Conservation (phyloP, 768 basidiomycete species). For the Terana coerulea region DNA sequence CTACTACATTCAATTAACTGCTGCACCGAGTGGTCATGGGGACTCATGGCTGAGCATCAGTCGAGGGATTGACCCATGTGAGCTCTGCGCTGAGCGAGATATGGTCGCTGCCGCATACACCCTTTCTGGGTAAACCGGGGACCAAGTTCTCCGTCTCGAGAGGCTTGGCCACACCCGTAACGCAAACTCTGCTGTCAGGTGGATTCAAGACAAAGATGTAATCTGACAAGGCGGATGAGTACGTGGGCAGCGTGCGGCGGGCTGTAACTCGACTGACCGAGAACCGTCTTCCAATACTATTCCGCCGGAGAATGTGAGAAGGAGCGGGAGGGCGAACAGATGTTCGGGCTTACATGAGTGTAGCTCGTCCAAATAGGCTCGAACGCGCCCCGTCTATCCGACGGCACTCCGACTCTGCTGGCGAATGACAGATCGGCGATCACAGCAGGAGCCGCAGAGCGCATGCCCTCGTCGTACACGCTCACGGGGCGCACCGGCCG, state of each 20-base stretch:
- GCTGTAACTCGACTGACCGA: too few relatives aligned
- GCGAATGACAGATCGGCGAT: constrained; percentile 44
- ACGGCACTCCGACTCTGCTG: constrained; percentile 36
- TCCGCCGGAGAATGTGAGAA: constrained; percentile 18
- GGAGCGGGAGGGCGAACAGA: neutral
- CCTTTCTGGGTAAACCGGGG: constrained; percentile 74
- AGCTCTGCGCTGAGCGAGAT: constrained; percentile 73
- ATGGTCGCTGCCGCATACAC: constrained; percentile 85
- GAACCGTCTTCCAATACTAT: constrained; percentile 78
- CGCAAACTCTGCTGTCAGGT: constrained; percentile 25
- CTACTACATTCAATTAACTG: neutral
- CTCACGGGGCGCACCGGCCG: constrained; percentile 46
- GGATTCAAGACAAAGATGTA: constrained; percentile 81
- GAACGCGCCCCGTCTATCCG: constrained; percentile 46
- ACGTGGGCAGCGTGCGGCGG: too few relatives aligned
- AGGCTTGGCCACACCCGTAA: constrained; percentile 59
- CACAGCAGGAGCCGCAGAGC: constrained; percentile 14
- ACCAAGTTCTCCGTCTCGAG: constrained; percentile 55
- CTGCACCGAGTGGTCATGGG: neutral
- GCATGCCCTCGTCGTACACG: constrained; percentile 58
- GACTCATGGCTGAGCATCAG: neutral
- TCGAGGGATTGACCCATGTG: constrained; percentile 17
- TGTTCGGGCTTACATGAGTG: constrained; percentile 37
- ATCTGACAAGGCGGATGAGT: constrained; percentile 47
- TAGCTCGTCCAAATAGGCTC: constrained; percentile 90